A percentile compares a stretch with the other conserved stretches of the same genome.
Conservation (phyloP, 495 filamentous ascomycete genomes). For the Trichoderma orchidacearum region DNA sequence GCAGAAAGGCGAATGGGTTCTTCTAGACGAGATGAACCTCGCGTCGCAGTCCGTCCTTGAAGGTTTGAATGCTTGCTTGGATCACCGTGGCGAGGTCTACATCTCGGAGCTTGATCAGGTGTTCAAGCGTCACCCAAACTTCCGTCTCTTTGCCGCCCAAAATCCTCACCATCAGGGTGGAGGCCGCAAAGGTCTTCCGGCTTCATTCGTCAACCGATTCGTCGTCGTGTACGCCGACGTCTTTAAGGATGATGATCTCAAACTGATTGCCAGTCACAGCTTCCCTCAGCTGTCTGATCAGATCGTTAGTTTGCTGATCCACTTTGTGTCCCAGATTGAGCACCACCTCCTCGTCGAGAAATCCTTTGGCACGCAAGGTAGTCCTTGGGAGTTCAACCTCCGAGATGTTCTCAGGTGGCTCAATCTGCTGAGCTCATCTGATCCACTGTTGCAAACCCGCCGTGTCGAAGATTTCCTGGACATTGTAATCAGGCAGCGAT, state of each 20-base stretch:
- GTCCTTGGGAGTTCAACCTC: conserved; percentile 95
- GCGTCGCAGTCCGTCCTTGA: conserved; percentile 96
- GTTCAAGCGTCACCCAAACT: conserved; percentile 79
- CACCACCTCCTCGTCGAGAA: conserved; percentile 49
- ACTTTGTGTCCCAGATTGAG: conserved; percentile 69
- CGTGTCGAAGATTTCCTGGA: conserved; percentile 58
- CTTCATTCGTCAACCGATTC: conserved; percentile 95
- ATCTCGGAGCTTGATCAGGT: conserved; percentile 87
- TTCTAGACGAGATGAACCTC: conserved; percentile 97
- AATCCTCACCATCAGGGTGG: conserved; percentile 97
- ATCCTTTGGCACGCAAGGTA: conserved; percentile 62
- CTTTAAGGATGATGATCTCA: conserved; percentile 67
- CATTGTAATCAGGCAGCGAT: conserved; percentile 78
- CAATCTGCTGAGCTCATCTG: conserved; percentile 46
- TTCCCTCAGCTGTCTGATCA: conserved; percentile 47
- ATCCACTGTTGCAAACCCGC: conserved; percentile 37
- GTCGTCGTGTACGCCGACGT: conserved; percentile 93
- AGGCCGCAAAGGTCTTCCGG: conserved; percentile 86
- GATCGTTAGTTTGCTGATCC: conserved; percentile 50
- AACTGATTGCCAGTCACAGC: conserved; percentile 62
- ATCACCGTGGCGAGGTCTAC: conserved; percentile 93
- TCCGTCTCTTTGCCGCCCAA: conserved; percentile 89
- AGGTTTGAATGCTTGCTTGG: conserved; percentile 91
- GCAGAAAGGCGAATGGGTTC: conserved; percentile 89
- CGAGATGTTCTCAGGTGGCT: conserved; percentile 88